Base-by-base conservation (phyloP, 2,329 filamentous ascomycete species). In the Stemphylium lycopersici region DNA sequence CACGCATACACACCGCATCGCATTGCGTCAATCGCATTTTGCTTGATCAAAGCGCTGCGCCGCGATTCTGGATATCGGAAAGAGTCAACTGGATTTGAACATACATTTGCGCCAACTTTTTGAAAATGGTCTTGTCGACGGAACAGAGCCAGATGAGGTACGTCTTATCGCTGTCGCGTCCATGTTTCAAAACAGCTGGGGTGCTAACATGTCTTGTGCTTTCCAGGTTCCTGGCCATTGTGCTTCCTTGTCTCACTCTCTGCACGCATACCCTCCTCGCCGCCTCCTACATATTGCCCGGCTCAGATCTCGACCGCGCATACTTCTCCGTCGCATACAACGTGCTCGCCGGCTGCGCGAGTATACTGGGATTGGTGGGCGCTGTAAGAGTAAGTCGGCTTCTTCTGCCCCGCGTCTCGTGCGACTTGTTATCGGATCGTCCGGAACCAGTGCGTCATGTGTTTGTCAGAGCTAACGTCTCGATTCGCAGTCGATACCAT, bases 341-440 rank as follows among this genome's bases (percentile, higher is more conserved):
- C 18, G 67, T 75, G 55, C 67, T 78, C 31, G 75, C 77, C 15
- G 72, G 72, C 51, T 56, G 74, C 7, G 63, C 77, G 38, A 78
- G 76, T 56, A 58, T 76, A 8, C 63, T 79, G 40, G 78, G 78
- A 4, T 54, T 80, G 22, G 48, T 78, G n/a, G 78, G 78, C 39
- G 77, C 76, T 29, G 37, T 79, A n/a, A 70, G 71, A 65, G 79
- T 80, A 72, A 56, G 72, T 65, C 38, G 45, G 31, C 31, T 32
- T 34, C 26, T 48, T 40, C 36, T 48, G 26, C 40, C 33, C 42
- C 37, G 43, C 39, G 16, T 20, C 34, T 34, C 24, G 34, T 41
- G 43, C 40, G 20, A 33, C 46, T 16, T 10, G 3, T 13, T 8
- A 11, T 42, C 31, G 38, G 48, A 38, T 26, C 47, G 13, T 36